Conservation (phyloP, 2,329 filamentous ascomycete genomes). For the Shiraia sp. region DNA sequence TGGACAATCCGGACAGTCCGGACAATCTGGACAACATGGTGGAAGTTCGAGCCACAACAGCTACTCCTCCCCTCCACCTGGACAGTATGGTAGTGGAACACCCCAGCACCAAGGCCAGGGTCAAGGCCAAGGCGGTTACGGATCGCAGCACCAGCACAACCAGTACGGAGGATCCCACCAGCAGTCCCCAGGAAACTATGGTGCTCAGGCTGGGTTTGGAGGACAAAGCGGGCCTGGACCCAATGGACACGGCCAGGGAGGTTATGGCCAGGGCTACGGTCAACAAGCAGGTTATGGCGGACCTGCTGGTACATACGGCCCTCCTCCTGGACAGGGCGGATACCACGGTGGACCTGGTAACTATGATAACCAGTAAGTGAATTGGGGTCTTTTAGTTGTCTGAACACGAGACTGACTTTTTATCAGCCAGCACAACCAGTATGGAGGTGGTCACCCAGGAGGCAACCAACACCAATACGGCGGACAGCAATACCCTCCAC, state of each 20-base stretch:
- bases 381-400: not conserved
- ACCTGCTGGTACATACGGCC: too few relatives aligned
- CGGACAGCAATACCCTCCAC: conserved; percentile 21
- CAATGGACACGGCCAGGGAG: too few relatives aligned
- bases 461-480: conserved; percentile 17
- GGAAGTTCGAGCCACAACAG: conserved; percentile 23
- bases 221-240: conserved; percentile 26
- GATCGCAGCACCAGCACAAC: conserved; percentile 12
- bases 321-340: too few relatives aligned
- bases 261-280: conserved; percentile 27
- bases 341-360: conserved; percentile 34
- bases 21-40: conserved; percentile 27
- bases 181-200: conserved; percentile 20
- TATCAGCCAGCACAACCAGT: too few relatives aligned
- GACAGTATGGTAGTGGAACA: conserved; percentile 19
- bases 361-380: conserved; percentile 35
- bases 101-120: conserved; percentile 20
- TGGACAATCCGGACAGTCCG: too few relatives aligned
- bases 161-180: too few relatives aligned
- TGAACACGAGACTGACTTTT: conserved; percentile 1
- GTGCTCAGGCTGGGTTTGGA: conserved; percentile 28
- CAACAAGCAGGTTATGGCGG: conserved; percentile 40
- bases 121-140: conserved; percentile 16
- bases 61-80: conserved; percentile 22
- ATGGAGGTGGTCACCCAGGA: conserved; percentile 16